Evolutionary conservation across 192 early-diverging fungal genomes (phyloP).

Genomic region (Phlyctochytrium bullatum): DNA sequence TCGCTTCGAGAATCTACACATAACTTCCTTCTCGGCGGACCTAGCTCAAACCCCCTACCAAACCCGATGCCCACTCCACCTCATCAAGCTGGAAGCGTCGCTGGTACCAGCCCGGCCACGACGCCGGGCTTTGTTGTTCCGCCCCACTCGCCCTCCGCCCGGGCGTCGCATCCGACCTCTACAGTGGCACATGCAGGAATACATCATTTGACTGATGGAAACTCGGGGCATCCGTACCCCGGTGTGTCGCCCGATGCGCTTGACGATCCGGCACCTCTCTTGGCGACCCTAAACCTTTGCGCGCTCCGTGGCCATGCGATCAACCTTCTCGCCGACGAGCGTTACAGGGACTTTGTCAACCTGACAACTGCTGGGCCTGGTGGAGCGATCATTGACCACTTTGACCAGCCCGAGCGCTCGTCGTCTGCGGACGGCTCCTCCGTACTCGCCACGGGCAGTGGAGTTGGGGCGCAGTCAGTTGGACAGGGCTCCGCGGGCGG

Average conservation of each 20-base stretch:
- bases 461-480: neutral
- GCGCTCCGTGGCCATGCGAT: constrained; percentile 40
- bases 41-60: too few species aligned
- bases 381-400: neutral
- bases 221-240: too few species aligned
- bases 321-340: constrained; percentile 40
- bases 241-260: too few species aligned
- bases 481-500: neutral
- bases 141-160: too few species aligned
- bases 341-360: constrained; percentile 10
- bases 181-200: too few species aligned
- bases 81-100: neutral
- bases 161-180: too few species aligned
- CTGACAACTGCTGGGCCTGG: neutral
- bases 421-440: too few species aligned
- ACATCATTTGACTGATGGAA: too few species aligned
- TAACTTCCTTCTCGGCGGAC: too few species aligned
- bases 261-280: constrained; percentile 19
- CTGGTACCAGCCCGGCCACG: too few species aligned
- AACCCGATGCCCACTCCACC: constrained; percentile 13
- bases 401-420: neutral
- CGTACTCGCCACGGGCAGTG: too few species aligned
- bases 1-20: constrained; percentile 39
- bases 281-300: constrained; percentile 38
- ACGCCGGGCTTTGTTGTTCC: too few species aligned